These are phyloP conservation scores for Ogataea ganodermae DNA, from an alignment of 805 yeast species.

Conservation along the genomic window DNA sequence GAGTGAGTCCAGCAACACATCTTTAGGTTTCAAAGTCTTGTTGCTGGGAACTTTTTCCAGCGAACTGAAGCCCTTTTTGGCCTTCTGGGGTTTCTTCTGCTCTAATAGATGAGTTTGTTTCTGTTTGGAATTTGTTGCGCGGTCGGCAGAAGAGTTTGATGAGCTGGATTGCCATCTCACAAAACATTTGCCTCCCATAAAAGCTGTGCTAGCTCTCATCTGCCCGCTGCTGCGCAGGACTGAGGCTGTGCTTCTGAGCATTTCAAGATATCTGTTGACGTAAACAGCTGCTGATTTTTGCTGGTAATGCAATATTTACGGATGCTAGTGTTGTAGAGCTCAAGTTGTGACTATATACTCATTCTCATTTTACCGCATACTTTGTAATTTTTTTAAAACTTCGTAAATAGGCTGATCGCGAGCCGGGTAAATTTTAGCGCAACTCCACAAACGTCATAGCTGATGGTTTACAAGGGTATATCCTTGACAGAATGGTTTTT, in stretches of 20 bases:
- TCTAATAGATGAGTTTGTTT: conserved; percentile 13
- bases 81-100: conserved; percentile 14
- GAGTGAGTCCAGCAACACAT: conserved; percentile 35
- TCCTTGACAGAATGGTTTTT: conserved; percentile 67
- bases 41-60: conserved; percentile 39
- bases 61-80: conserved; percentile 36
- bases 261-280: not conserved
- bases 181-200: conserved; percentile 3
- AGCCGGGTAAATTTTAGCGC: not conserved
- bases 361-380: not conserved
- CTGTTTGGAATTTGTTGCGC: conserved; percentile 23
- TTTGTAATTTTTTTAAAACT: not conserved
- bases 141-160: conserved; percentile 19
- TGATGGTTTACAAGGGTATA: conserved; percentile 13
- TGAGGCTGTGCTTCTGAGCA: not conserved
- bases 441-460: not conserved
- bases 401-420: not conserved
- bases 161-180: conserved; percentile 27
- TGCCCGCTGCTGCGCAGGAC: conserved; percentile 2
- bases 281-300: too few relatives aligned
- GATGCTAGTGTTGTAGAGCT: too few relatives aligned
- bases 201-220: not conserved
- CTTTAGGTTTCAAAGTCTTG: conserved; percentile 34
- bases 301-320: too few relatives aligned
- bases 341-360: too few relatives aligned